Evolutionary conservation across 805 yeast species (phyloP).

Genomic region (Kodamaea leandrae): DNA sequence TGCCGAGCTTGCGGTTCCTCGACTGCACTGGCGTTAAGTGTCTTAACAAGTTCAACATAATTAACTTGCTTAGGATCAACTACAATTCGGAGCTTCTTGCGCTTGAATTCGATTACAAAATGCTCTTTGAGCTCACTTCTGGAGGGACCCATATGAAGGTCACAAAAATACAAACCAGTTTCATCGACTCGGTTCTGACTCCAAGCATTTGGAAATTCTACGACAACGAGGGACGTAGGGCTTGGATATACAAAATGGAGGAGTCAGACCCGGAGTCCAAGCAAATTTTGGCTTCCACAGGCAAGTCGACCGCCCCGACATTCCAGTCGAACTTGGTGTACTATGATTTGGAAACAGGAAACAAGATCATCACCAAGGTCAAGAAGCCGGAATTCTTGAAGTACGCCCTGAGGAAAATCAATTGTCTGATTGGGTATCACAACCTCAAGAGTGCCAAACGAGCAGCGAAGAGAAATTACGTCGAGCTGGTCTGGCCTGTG

Average conservation of each 20-base stretch:
- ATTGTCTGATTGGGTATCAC: constrained; percentile 53
- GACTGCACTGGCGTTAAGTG: constrained; percentile 65
- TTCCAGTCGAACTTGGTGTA: constrained; percentile 43
- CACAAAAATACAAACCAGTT: constrained; percentile 29
- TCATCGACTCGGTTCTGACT: constrained; percentile 22
- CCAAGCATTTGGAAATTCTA: constrained; percentile 49
- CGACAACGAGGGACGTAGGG: constrained; percentile 71
- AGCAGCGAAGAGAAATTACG: constrained; percentile 26
- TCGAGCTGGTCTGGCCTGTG: constrained; percentile 49
- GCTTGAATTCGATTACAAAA: constrained; percentile 62
- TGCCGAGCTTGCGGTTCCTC: constrained; percentile 49
- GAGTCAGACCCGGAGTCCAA: constrained; percentile 32
- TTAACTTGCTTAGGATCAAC: constrained; percentile 27
- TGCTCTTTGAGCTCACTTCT: constrained; percentile 48
- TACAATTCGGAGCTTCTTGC: constrained; percentile 44
- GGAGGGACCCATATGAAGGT: constrained; percentile 31
- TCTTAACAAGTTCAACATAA: constrained; percentile 55
- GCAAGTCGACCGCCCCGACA: constrained; percentile 2
- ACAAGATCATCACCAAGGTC: constrained; percentile 48
- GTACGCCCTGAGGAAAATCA: constrained; percentile 52
- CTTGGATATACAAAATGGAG: constrained; percentile 65
- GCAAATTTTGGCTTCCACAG: constrained; percentile 19
- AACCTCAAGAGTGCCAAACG: constrained; percentile 35
- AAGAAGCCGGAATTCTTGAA: constrained; percentile 49
- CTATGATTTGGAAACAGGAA: constrained; percentile 64